Percentiles rank a stretch among this genome's conserved stretches.
phyloP scores from a whole-genome alignment of 164 flowering plant species.

The Vitis rotundifolia region DNA sequence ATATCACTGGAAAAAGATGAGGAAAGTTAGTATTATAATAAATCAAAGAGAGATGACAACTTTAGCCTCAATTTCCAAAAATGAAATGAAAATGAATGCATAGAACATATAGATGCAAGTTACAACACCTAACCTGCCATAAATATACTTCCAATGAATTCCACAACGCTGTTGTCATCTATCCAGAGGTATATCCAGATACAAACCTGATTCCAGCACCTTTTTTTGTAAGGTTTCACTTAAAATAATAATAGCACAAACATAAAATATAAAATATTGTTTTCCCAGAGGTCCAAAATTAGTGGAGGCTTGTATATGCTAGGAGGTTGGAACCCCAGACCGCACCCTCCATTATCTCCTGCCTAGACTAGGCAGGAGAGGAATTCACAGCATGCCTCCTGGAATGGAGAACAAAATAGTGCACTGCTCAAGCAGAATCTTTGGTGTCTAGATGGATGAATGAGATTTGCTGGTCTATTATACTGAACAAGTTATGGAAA shows the following conservation, averaged over 20 bases:
- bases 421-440: background rate
- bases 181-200: slow-evolving; percentile 90
- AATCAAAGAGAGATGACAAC: background rate
- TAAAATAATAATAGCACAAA: background rate
- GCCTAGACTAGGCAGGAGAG: background rate
- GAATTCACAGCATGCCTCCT: background rate
- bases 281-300: background rate
- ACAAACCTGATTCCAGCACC: slow-evolving; percentile 51
- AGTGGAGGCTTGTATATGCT: background rate
- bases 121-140: slow-evolving; percentile 66
- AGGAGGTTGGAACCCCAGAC: no score
- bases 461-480: background rate
- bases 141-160: slow-evolving; percentile 73
- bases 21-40: background rate
- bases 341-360: no score
- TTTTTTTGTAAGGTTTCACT: slow-evolving; percentile 2
- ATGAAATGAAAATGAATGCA: background rate
- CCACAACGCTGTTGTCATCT: slow-evolving; percentile 64
- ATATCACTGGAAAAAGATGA: slow-evolving; percentile 54
- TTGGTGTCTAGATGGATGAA: background rate
- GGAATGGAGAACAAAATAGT: background rate
- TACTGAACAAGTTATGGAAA: background rate
- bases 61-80: background rate
- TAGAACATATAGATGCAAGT: background rate
- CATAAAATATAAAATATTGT: background rate